Base-by-base conservation (phyloP, 2,329 filamentous ascomycete genomes). In the Clonostachys solani region DNA sequence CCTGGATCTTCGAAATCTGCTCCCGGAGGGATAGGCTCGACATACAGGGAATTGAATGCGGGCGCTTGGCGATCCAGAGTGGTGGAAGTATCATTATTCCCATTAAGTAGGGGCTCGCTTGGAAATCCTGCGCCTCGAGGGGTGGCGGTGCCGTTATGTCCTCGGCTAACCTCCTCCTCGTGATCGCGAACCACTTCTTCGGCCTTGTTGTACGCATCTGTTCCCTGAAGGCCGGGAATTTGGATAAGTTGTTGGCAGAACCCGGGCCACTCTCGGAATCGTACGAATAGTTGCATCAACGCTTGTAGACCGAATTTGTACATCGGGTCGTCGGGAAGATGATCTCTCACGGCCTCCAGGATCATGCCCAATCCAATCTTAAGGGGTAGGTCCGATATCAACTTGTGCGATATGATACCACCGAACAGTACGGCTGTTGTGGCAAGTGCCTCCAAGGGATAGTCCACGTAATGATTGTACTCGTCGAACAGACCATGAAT, bases 261-360 rank as follows among this genome's bases (percentile, higher is more conserved):
- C 3, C 88, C 89, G n/a, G 91, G 90, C 94, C 94, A 99, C 61
- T 99, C 94, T 5, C 83, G 78, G 43, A 99, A 82, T 38, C 94
- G 83, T 37, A 82, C 78, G 47, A 90, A 84, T 46, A 97, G 80
- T 64, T 97, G 91, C 63, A 96, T 86, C 50, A 99, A 78, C 15
- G 94, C 94, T 63, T 99, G 94, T 12, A 99, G 78, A 12, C 95
- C 94, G 62, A 99, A 99, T 59, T 96, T 96, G 73, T 94, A 97
- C 94, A 99, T 97, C 2, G 89, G 84, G 50, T 92, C 84, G 33
- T 95, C 87, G 1, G 87, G 83, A 33, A 79, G 72, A 58, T 94
- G 89, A 53, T 96, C 91, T 53, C 89, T 81, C 19, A 99, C 91
- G 12, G 94, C 90, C 64, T 99, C 92, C n/a, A 97, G 74, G 52